Evolutionary conservation across 2,329 filamentous ascomycete species (phyloP), one percentile per base, ranked within the genome.

Genomic region (Aspergillus glaucus): DNA sequence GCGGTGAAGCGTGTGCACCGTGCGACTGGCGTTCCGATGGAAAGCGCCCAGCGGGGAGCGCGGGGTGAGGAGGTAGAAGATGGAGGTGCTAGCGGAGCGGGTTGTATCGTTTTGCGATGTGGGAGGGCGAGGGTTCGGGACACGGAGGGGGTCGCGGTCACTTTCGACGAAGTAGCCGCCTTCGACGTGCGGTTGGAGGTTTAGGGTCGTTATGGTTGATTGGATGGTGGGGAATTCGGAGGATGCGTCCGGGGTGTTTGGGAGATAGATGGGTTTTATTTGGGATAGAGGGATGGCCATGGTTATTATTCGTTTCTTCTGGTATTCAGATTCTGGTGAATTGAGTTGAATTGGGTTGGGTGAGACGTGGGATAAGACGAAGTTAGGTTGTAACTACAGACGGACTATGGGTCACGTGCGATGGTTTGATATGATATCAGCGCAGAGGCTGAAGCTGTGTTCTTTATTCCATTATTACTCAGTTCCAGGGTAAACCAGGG

Each of bases 121-220:
- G 9, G 15, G 37, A 4, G 17, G 37, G 17, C 32, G 69, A 66
- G 79, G 78, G 24, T 81, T 82, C 0, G 80, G 75, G 15, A 86
- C 69, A 2, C 71, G 70, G 12, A 69, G 66, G 2, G 70, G 56
- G 53, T 78, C 73, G 48, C 76, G 72, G 65, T 86, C 80, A 1
- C 81, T 86, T 62, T 84, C 79, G 53, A 66, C 67, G 58, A 79
- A 86, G 68, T 82, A 86, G 42, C 82, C 82, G 46, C 83, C 82
- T 68, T 86, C 82, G 40, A 80, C 74, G 64, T 86, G 81, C 7
- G 74, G 68, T 43, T 70, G 61, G 22, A 85, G 72, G 19, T 68
- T 57, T 44, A 85, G 73, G 17, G 68, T 55, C 32, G 57, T 49
- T 59, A 79, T 74, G 28, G 75, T 62, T 15, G 54, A 48, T 47